phyloP scores from a whole-genome alignment of 495 filamentous ascomycete genomes.

The Penicillium herquei region DNA sequence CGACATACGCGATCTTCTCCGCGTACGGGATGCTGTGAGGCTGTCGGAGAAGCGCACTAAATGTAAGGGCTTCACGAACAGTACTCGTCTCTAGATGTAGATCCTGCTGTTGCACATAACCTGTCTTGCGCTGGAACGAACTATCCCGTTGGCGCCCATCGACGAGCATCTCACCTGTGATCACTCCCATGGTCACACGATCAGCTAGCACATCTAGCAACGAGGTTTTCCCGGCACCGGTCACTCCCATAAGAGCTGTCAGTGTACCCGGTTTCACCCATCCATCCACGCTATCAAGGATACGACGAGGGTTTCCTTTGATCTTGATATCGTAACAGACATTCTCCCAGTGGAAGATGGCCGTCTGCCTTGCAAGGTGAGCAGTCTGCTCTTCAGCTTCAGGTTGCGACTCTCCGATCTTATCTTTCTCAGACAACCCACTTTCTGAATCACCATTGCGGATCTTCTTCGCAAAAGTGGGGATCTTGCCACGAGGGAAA shows the following conservation, averaged over 20 bases:
- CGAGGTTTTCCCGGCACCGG: constrained; percentile 60
- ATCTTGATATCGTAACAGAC: constrained; percentile 68
- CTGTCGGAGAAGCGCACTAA: constrained; percentile 82
- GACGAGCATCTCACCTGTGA: constrained; percentile 52
- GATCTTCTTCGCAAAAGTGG: constrained; percentile 57
- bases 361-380: constrained; percentile 54
- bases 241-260: constrained; percentile 61
- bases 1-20: constrained; percentile 84
- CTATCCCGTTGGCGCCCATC: constrained; percentile 56
- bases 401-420: constrained; percentile 45
- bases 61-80: constrained; percentile 75
- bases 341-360: constrained; percentile 75
- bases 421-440: constrained; percentile 30
- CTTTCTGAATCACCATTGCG: constrained; percentile 29
- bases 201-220: constrained; percentile 47
- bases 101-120: constrained; percentile 96
- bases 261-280: constrained; percentile 66
- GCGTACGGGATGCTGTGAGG: constrained; percentile 61
- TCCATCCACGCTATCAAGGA: constrained; percentile 63
- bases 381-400: constrained; percentile 14
- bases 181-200: constrained; percentile 46
- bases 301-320: constrained; percentile 54
- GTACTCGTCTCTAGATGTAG: constrained; percentile 80
- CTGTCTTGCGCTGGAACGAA: constrained; percentile 87
- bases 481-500: constrained; percentile 35